Evolutionary conservation across 2,329 filamentous ascomycete species (phyloP), one percentile per base, ranked within the genome.

Genomic region (Stylonectria norvegica): DNA sequence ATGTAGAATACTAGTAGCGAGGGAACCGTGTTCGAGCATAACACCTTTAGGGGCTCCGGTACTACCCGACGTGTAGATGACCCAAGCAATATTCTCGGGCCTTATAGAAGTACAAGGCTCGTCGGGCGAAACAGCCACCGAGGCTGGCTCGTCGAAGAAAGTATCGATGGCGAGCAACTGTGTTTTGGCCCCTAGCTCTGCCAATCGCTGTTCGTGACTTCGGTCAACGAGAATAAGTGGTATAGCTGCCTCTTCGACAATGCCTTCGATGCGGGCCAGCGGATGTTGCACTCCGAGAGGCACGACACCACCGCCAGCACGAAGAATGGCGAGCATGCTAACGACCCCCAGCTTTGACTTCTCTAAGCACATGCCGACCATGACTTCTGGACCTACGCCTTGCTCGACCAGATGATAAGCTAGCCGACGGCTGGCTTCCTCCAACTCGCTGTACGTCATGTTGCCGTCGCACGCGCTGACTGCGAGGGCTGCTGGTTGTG

Each of bases 401-500:
- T 64, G 54, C 6, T 53, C 53, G 3, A 66, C 65, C 7, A 73
- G 56, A 4, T 58, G 47, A 15, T 62, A 63, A 0, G 71, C 70
- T 5, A 52, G 30, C 3, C n/a, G 61, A 6, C 16, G 15, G 17
- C 15, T 18, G 52, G 1, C 47, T 42, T 32, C 30, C 29, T 70
- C 63, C 4, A 70, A 53, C 17, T 71, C 60, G 34, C 53, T 41
- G 40, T 70, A 71, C 6, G 67, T 68, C 39, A 69, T 62, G 34
- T 55, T 44, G 16, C 68, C 69, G 40, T 72, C 69, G 67, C 68
- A 72, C 1, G 69, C 68, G 33, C 65, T 51, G 20, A 72, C 60
- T 14, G 70, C 69, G 8, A 5, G 54, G 15, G 59, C 54, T n/a
- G 50, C 38, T 0, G 69, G 67, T 2, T 58, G 51, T 22, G 49